These are phyloP conservation scores for Suhomyces prunicola DNA, from an alignment of 805 yeast genomes.

Conservation along the genomic window DNA sequence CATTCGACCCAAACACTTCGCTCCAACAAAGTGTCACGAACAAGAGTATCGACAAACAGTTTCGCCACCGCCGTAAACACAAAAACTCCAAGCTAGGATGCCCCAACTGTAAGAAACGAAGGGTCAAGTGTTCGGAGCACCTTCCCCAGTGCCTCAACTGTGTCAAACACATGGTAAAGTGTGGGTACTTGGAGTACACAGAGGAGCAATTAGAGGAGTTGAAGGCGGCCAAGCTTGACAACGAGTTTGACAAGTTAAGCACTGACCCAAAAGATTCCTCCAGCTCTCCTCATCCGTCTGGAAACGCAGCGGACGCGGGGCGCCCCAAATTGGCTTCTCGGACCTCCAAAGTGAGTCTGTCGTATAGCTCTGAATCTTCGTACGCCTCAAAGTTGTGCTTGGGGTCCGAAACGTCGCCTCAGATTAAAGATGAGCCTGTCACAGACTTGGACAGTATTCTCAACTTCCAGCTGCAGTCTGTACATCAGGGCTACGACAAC, in stretches of 20 bases:
- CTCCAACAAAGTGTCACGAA: background rate
- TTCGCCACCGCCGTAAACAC: slow-evolving; percentile 18
- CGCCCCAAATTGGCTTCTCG: background rate
- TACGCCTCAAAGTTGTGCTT: background rate
- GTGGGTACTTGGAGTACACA: slow-evolving; percentile 37
- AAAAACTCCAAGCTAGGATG: slow-evolving; percentile 42
- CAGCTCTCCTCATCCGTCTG: background rate
- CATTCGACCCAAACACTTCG: background rate
- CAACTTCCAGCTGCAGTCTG: slow-evolving; percentile 5
- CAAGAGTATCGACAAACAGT: slow-evolving; percentile 3
- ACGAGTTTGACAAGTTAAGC: slow-evolving; percentile 5
- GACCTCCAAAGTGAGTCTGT: background rate
- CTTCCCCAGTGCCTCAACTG: slow-evolving; percentile 40
- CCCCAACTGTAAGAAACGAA: slow-evolving; percentile 46
- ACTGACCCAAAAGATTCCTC: background rate
- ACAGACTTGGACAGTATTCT: background rate
- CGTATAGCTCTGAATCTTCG: background rate
- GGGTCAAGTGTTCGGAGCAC: slow-evolving; percentile 48
- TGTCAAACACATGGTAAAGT: slow-evolving; percentile 36
- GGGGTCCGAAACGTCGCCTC: background rate
- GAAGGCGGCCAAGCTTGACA: slow-evolving; percentile 14
- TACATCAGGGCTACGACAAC: slow-evolving; percentile 32
- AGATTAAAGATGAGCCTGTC: background rate
- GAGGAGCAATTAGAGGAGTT: slow-evolving; percentile 30
- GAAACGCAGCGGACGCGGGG: background rate